Evolutionary conservation across 257 asterid species (phyloP), one percentile per base, ranked within the genome.

Genomic region (Solanum tacnaense): DNA sequence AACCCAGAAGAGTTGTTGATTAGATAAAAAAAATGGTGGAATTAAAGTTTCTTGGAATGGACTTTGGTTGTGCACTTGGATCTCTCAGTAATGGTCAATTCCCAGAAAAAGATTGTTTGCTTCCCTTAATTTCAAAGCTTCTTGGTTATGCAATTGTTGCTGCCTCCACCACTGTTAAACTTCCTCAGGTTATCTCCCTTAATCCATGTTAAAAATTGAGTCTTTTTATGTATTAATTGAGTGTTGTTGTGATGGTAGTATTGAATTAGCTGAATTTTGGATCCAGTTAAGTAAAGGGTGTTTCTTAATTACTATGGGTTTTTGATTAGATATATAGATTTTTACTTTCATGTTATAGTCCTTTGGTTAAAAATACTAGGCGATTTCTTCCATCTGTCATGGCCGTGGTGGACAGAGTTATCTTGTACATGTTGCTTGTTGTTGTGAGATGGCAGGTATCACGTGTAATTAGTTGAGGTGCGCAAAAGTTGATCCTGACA

Each of bases 161-260:
- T 58, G 99, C 99, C 38, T 97, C 99, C 84, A 97, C 98, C 90
- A 97, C 98, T 38, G 99, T 97, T 88, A 97, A 97, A 89, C 95
- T 97, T 56, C 99, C 99, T 10, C 99, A 97, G 98, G 98, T 96
- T 44, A 84, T 65, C 87, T 39, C 10, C 82, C 9, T 25, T 81
- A 67, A 75, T 12, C 83, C 65, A 68, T 81, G 87, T 62, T 49
- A 49, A 31, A 84, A 79, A 44, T 79, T 27, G 75, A 81, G 68
- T 81, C 18, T 81, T 81, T 81, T 81, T 46, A 46, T 81, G 68
- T 27, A 27, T 46, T 27, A 16, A 13, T 46, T 81, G 41, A 79
- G 25, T 13, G 36, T 27, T 78, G 6, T 78, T 41, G 84, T 41
- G 65, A 41, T 9, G 2, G 65, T 72, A 41, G 65, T 27, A 25